Evolutionary conservation across 164 flowering plant genomes (phyloP).

Genomic region (Litsea cubeba): DNA sequence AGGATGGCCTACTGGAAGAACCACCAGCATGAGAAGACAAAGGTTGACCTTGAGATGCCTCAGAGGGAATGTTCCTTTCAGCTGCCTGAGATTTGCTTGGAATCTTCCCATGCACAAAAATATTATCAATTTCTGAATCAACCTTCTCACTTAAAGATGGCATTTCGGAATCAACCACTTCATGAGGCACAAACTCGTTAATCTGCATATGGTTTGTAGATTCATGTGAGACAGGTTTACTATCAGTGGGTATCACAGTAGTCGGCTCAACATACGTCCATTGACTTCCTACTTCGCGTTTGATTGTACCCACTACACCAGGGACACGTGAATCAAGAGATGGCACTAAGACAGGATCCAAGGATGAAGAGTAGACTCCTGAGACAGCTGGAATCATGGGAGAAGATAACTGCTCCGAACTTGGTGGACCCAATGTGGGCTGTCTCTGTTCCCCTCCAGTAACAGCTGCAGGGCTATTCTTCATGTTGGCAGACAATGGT

Average conservation of each 20-base stretch:
- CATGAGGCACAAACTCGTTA: slow-evolving; percentile 8
- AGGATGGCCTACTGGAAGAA: slow-evolving; percentile 51
- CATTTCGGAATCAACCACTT: slow-evolving; percentile 14
- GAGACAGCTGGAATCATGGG: slow-evolving; percentile 30
- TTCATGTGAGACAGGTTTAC: slow-evolving; percentile 36
- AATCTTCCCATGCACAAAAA: slow-evolving; percentile 31
- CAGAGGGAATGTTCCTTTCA: slow-evolving; percentile 41
- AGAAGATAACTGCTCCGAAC: neutral
- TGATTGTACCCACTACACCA: slow-evolving; percentile 48
- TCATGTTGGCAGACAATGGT: slow-evolving; percentile 6
- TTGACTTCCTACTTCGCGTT: slow-evolving; percentile 54
- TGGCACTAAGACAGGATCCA: slow-evolving; percentile 60
- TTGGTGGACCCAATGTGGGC: neutral
- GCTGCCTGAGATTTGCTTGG: slow-evolving; percentile 35
- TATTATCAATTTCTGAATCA: slow-evolving; percentile 29
- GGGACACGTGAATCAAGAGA: slow-evolving; percentile 47
- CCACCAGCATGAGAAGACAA: slow-evolving; percentile 28
- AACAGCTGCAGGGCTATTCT: slow-evolving; percentile 6
- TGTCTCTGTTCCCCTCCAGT: slow-evolving; percentile 9
- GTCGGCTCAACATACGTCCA: slow-evolving; percentile 27
- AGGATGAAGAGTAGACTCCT: slow-evolving; percentile 55
- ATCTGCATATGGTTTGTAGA: slow-evolving; percentile 9
- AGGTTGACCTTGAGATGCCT: slow-evolving; percentile 33
- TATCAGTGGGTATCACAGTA: slow-evolving; percentile 24
- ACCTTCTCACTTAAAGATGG: slow-evolving; percentile 20